These are phyloP conservation scores for Hymenoscyphus albidus DNA, from an alignment of 2,329 filamentous ascomycete species.

Conservation along the genomic window DNA sequence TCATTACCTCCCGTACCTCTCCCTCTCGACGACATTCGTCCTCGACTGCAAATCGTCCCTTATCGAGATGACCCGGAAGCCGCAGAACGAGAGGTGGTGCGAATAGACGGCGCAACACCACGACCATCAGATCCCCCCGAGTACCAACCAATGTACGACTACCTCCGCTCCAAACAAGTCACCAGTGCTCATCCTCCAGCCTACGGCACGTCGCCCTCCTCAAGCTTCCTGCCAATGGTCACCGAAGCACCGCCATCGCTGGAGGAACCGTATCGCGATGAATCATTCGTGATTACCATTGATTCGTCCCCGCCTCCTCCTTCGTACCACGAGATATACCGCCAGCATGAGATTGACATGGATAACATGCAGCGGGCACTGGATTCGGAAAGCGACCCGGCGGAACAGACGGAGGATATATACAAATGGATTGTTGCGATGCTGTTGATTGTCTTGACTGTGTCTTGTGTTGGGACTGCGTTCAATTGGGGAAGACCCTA, in stretches of 20 bases:
- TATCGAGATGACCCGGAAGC: slow-evolving; percentile 28
- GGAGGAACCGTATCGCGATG: slow-evolving; percentile 29
- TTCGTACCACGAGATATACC: slow-evolving; percentile 27
- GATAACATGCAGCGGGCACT: slow-evolving; percentile 21
- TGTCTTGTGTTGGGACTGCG: slow-evolving; percentile 29
- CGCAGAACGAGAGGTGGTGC: slow-evolving; percentile 11
- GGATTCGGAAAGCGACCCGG: slow-evolving; percentile 18
- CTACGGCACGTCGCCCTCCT: slow-evolving; percentile 10
- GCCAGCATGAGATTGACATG: slow-evolving; percentile 22
- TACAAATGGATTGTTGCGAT: slow-evolving; percentile 33
- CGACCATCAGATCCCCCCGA: slow-evolving; percentile 20
- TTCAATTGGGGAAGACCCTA: slow-evolving; percentile 29
- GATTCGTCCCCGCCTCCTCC: slow-evolving; percentile 26
- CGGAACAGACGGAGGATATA: slow-evolving; percentile 28
- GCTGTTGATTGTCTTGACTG: slow-evolving; percentile 29
- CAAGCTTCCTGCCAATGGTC: slow-evolving; percentile 8
- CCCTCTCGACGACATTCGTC: slow-evolving; percentile 12
- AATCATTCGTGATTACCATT: slow-evolving; percentile 29
- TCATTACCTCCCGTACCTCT: slow-evolving; percentile 27
- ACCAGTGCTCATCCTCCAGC: slow-evolving; percentile 8
- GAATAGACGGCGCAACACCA: background rate
- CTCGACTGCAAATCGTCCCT: slow-evolving; percentile 6
- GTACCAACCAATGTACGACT: slow-evolving; percentile 34
- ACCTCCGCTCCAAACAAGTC: slow-evolving; percentile 24
- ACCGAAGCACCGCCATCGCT: slow-evolving; percentile 7